Evolutionary conservation across 1,284 basidiomycete genomes (phyloP).

Genomic region (Inonotus obliquus): DNA sequence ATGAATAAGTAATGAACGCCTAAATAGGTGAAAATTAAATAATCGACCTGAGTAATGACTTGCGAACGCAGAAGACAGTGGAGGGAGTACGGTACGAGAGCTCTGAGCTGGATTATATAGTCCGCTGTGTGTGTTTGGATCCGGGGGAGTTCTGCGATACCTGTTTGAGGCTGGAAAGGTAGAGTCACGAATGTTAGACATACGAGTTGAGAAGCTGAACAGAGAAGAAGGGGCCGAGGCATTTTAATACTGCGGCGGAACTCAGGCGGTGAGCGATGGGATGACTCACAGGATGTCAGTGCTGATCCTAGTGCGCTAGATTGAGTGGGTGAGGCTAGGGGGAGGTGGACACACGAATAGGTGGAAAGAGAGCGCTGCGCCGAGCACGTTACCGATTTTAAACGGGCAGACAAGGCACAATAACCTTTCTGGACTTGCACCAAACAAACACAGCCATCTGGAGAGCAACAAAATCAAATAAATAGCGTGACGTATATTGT

Average conservation of each 20-base stretch:
- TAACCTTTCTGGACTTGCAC: conserved; percentile 1
- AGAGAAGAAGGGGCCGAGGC: conserved; percentile 38
- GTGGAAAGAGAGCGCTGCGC: conserved; percentile 6
- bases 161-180: conserved; percentile 54
- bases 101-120: conserved; percentile 74
- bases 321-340: conserved; percentile 7
- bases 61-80: conserved; percentile 78
- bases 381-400: conserved; percentile 13
- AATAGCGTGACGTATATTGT: conserved; percentile 11
- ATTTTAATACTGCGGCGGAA: conserved; percentile 16
- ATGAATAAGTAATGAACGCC: conserved; percentile 44
- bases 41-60: conserved; percentile 34
- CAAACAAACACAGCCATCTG: conserved; percentile 1
- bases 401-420: conserved; percentile 12
- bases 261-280: not conserved
- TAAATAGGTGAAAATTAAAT: conserved; percentile 32
- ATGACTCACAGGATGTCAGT: conserved; percentile 10
- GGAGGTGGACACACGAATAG: conserved; percentile 1
- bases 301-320: conserved; percentile 4
- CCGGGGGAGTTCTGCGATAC: conserved; percentile 54
- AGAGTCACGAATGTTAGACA: conserved; percentile 59
- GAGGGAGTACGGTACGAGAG: conserved; percentile 82
- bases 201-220: conserved; percentile 37
- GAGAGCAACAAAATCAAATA: conserved; percentile 5
- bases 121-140: conserved; percentile 53